phyloP scores from a whole-genome alignment of 768 basidiomycete species.

The Artomyces pyxidatus region DNA sequence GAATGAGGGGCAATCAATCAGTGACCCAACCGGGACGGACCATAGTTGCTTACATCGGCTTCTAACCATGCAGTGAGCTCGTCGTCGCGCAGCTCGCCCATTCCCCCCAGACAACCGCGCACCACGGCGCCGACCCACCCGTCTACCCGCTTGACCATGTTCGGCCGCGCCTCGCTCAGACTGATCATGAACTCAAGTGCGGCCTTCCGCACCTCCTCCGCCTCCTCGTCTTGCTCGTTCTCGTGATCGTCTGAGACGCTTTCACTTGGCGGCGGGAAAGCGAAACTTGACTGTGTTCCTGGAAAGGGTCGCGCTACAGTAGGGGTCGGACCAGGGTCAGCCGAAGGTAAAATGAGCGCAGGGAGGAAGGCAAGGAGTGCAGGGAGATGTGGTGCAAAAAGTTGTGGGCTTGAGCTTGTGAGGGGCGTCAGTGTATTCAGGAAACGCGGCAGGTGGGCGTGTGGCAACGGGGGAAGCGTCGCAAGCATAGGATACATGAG shows the following conservation, averaged over 20 bases:
- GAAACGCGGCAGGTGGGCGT: constrained; percentile 52
- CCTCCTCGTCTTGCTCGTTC: constrained; percentile 50
- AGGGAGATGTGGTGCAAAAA: constrained; percentile 69
- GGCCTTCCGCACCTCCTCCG: constrained; percentile 58
- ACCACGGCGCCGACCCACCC: constrained; percentile 70
- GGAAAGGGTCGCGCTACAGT: constrained; percentile 41
- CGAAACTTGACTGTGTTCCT: constrained; percentile 20
- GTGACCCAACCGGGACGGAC: not conserved
- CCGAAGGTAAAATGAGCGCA: constrained; percentile 58
- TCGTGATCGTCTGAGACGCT: constrained; percentile 27
- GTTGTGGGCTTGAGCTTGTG: constrained; percentile 51
- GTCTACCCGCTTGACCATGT: constrained; percentile 57
- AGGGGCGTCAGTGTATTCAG: constrained; percentile 65
- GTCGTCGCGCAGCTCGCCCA: constrained; percentile 70
- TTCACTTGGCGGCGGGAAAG: constrained; percentile 33
- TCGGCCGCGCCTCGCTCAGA: constrained; percentile 65
- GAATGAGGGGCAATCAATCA: not conserved
- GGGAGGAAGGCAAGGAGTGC: constrained; percentile 66
- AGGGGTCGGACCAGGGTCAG: constrained; percentile 45
- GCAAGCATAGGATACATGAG: constrained; percentile 69
- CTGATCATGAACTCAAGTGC: constrained; percentile 81
- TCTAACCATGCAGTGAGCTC: constrained; percentile 54
- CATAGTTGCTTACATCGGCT: constrained; percentile 61
- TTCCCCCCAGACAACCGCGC: constrained; percentile 71
- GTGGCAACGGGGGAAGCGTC: constrained; percentile 54